phyloP scores from a whole-genome alignment of 176 grass and related monocot genomes.

The Stipa capillata region DNA sequence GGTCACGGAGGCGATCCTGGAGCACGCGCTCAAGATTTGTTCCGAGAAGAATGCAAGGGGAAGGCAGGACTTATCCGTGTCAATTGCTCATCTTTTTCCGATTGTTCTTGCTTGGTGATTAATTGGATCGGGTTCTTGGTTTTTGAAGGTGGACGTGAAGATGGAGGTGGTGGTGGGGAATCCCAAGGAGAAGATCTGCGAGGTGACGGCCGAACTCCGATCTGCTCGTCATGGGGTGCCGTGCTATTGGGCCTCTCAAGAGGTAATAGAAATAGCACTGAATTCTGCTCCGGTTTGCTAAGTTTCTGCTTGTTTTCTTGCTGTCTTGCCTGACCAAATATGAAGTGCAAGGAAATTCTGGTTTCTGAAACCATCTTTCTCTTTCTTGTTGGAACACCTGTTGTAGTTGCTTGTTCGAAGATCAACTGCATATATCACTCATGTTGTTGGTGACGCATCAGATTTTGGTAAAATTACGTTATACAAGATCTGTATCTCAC shows the following conservation, averaged over 20 bases:
- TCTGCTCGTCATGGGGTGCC: constrained; percentile 93
- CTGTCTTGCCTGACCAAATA: too few relatives aligned
- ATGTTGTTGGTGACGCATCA: not conserved
- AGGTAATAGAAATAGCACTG: too few relatives aligned
- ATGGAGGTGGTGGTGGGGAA: constrained; percentile 81
- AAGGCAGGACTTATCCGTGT: not conserved
- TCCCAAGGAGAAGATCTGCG: constrained; percentile 92
- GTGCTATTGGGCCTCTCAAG: constrained; percentile 64
- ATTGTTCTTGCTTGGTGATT: not conserved
- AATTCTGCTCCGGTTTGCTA: too few relatives aligned
- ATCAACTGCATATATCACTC: not conserved
- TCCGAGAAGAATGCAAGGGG: constrained; percentile 53
- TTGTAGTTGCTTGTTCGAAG: not conserved
- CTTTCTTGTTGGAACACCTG: not conserved
- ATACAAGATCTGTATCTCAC: not conserved
- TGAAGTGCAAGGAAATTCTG: not conserved
- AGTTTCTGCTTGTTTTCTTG: too few relatives aligned
- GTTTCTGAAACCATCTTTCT: not conserved
- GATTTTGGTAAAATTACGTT: not conserved
- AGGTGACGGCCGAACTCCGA: constrained; percentile 52
- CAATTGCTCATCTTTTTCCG: not conserved
- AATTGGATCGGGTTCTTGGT: not conserved
- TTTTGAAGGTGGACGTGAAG: constrained; percentile 69
- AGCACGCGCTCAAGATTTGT: constrained; percentile 83
- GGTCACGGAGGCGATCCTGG: constrained; percentile 83